Conservation (phyloP, 2,329 filamentous ascomycete species). For the Epichloe hybrida region DNA sequence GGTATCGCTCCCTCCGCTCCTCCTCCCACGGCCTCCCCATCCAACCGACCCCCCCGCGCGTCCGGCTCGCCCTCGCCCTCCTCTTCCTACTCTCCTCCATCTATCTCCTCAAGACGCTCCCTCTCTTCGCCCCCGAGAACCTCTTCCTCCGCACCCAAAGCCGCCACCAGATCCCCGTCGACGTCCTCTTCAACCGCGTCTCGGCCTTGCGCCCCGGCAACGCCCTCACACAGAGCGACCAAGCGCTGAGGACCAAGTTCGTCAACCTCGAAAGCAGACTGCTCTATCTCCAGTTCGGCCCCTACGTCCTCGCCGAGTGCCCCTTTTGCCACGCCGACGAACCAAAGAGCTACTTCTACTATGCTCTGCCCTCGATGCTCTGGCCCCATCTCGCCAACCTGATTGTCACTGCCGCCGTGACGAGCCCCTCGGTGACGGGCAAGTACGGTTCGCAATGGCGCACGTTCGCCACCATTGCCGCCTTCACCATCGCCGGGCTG, state of each 20-base stretch:
- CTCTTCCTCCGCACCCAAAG: slow-evolving; percentile 67
- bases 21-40: slow-evolving; percentile 36
- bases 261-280: slow-evolving; percentile 58
- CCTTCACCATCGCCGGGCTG: slow-evolving; percentile 39
- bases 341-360: slow-evolving; percentile 60
- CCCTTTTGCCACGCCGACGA: slow-evolving; percentile 70
- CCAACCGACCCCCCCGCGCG: slow-evolving; percentile 35
- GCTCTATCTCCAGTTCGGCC: slow-evolving; percentile 74
- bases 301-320: slow-evolving; percentile 58
- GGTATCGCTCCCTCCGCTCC: slow-evolving; percentile 43
- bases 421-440: slow-evolving; percentile 53
- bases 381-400: slow-evolving; percentile 74
- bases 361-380: slow-evolving; percentile 60
- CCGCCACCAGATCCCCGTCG: slow-evolving; percentile 71
- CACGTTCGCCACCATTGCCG: slow-evolving; percentile 50
- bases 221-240: slow-evolving; percentile 44
- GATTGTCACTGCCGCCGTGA: slow-evolving; percentile 55
- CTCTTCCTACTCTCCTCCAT: slow-evolving; percentile 36
- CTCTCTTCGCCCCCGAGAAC: slow-evolving; percentile 61
- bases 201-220: slow-evolving; percentile 35
- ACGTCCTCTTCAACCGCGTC: slow-evolving; percentile 72
- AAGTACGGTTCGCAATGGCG: slow-evolving; percentile 55
- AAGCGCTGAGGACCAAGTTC: slow-evolving; percentile 53
- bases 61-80: slow-evolving; percentile 44
- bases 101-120: slow-evolving; percentile 47